These are phyloP conservation scores for Leersia perrieri DNA, from an alignment of 176 grass and related monocot genomes.

Conservation along the genomic window DNA sequence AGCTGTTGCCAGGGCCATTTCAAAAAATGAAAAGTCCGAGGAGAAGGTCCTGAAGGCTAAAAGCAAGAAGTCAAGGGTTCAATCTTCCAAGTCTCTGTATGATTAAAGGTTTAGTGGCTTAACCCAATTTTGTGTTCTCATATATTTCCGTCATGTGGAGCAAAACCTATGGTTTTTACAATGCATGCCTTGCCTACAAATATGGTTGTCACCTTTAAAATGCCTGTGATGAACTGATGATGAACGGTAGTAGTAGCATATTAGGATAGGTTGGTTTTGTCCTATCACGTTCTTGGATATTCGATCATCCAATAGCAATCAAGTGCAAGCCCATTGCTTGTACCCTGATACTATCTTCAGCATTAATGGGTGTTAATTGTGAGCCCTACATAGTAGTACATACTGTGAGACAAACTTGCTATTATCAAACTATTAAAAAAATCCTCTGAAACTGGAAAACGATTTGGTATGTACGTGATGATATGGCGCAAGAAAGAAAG, in stretches of 20 bases:
- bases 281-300: not conserved
- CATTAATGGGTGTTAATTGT: not conserved
- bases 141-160: constrained; percentile 16
- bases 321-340: not conserved
- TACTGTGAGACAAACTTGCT: not conserved
- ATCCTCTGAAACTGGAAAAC: not conserved
- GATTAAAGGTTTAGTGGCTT: constrained; percentile 37
- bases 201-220: not conserved
- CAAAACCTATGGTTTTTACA: not conserved
- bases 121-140: constrained; percentile 5
- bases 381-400: not conserved
- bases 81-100: constrained; percentile 83
- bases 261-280: not conserved
- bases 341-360: not conserved
- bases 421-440: not conserved
- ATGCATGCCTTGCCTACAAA: not conserved
- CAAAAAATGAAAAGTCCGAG: constrained; percentile 57
- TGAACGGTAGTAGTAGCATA: constrained; percentile 1
- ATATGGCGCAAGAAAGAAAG: not conserved
- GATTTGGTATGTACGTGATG: not conserved
- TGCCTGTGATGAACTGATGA: not conserved
- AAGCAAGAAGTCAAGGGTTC: constrained; percentile 68
- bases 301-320: not conserved
- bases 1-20: constrained; percentile 55
- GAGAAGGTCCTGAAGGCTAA: constrained; percentile 71